A percentile compares a stretch with the other conserved stretches of the same genome.
Conservation (phyloP, 345 rosid species). For the Ailanthus altissimus region DNA sequence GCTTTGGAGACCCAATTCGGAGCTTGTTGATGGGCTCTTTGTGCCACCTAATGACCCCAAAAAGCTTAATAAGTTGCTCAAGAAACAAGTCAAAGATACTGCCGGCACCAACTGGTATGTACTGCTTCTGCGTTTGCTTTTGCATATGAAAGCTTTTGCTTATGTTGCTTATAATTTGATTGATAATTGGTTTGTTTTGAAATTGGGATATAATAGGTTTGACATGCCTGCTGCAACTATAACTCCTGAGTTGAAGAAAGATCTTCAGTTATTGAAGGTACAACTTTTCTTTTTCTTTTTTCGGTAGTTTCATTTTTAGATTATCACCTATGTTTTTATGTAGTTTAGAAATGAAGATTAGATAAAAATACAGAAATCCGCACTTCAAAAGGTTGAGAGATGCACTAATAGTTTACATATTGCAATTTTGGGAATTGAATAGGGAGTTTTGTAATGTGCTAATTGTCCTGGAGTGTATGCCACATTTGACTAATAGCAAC, state of each 20-base stretch:
- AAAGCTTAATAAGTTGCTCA: conserved; percentile 64
- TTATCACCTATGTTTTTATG: no score
- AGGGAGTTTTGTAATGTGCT: background rate
- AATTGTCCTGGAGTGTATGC: background rate
- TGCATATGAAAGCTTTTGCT: background rate
- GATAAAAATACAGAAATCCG: no score
- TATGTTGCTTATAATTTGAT: background rate
- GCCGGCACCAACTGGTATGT: conserved; percentile 67
- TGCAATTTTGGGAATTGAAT: background rate
- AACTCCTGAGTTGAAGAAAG: conserved; percentile 84
- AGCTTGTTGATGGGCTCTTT: conserved; percentile 82
- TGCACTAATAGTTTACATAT: background rate
- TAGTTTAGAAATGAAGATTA: no score
- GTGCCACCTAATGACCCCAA: conserved; percentile 72
- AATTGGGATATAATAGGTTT: conserved; percentile 52
- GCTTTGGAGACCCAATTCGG: conserved; percentile 62
- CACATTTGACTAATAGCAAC: background rate
- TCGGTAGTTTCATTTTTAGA: background rate
- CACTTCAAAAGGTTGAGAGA: no score
- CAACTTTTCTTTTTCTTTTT: background rate
- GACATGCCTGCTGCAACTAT: conserved; percentile 90
- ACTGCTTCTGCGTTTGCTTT: background rate
- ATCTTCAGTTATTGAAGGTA: conserved; percentile 93
- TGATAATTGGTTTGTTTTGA: background rate
- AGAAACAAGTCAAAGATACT: conserved; percentile 71